phyloP scores from a whole-genome alignment of 1,284 basidiomycete species.

The Apiotrichum sp. region DNA sequence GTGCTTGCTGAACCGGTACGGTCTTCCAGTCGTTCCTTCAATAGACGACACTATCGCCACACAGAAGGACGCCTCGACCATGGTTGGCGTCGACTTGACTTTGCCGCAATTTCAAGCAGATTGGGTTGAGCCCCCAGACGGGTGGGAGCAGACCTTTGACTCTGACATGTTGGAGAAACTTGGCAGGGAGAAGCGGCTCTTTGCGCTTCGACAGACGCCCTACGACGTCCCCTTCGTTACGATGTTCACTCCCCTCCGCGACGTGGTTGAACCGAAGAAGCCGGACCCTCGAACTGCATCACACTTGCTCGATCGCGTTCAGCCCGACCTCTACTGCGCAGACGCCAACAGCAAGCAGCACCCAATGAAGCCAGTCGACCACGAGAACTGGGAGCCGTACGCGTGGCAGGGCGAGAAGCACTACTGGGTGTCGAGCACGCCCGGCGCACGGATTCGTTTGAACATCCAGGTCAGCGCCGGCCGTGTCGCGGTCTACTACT shows the following conservation, averaged over 20 bases:
- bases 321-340: conserved; percentile 44
- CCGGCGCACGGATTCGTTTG: conserved; percentile 42
- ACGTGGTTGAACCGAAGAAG: conserved; percentile 30
- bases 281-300: conserved; percentile 26
- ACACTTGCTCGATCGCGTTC: conserved; percentile 31
- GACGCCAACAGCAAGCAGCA: conserved; percentile 42
- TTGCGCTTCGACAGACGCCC: conserved; percentile 33
- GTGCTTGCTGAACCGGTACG: conserved; percentile 37
- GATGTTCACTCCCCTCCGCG: conserved; percentile 37
- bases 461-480: conserved; percentile 42
- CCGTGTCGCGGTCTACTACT: conserved; percentile 46
- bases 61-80: conserved; percentile 17
- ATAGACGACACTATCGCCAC: conserved; percentile 32
- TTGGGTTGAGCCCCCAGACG: conserved; percentile 21
- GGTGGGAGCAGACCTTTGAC: conserved; percentile 41
- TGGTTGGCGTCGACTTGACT: conserved; percentile 28
- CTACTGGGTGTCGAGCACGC: conserved; percentile 38
- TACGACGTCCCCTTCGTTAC: conserved; percentile 34
- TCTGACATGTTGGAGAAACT: conserved; percentile 22
- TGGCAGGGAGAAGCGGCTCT: conserved; percentile 29
- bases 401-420: conserved; percentile 47
- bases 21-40: conserved; percentile 28
- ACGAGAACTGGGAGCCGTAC: conserved; percentile 40
- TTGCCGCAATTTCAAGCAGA: conserved; percentile 3
- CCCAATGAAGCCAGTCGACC: conserved; percentile 35